These are phyloP conservation scores for Physcomitrium patens DNA, from an alignment of 225 moss, liverwort and hornwort genomes.

Conservation along the genomic window DNA sequence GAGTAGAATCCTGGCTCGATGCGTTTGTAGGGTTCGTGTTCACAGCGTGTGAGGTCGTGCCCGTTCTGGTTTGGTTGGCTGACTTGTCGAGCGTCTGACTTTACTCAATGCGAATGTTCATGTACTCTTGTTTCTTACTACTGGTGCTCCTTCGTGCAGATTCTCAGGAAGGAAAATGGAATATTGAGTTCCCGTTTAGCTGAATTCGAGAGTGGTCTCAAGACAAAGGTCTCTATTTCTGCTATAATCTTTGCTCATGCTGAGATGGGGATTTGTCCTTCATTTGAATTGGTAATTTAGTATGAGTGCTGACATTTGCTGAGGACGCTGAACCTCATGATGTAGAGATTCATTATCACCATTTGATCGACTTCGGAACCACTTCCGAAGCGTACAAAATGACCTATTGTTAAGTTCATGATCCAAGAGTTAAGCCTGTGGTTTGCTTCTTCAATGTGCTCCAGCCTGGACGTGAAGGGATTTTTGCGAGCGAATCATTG, in stretches of 20 bases:
- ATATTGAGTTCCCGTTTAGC: slow-evolving; percentile 17
- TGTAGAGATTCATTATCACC: neutral
- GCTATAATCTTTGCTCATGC: neutral
- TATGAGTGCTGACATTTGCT: neutral
- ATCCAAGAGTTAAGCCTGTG: neutral
- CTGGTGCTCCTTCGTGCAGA: slow-evolving; percentile 29
- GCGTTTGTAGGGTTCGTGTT: neutral
- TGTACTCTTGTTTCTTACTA: slow-evolving; percentile 6
- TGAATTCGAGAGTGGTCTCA: slow-evolving; percentile 20
- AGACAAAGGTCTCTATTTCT: slow-evolving; percentile 31
- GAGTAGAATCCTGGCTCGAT: neutral
- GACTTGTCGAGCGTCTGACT: neutral
- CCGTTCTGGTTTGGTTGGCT: neutral
- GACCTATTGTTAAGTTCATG: neutral
- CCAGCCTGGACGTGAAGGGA: slow-evolving; percentile 36
- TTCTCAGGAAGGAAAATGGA: slow-evolving; percentile 36
- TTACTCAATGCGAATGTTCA: neutral
- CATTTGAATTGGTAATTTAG: neutral
- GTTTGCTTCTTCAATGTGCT: slow-evolving; percentile 18
- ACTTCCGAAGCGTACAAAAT: neutral
- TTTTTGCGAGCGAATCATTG: slow-evolving; percentile 11
- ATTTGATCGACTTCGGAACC: neutral
- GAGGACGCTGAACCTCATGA: neutral
- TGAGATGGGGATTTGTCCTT: neutral
- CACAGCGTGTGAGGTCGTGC: neutral